Evolutionary conservation across 306 rosid genomes (phyloP), one percentile per base, ranked within the genome.

Genomic region (Ochetophila trinervis): DNA sequence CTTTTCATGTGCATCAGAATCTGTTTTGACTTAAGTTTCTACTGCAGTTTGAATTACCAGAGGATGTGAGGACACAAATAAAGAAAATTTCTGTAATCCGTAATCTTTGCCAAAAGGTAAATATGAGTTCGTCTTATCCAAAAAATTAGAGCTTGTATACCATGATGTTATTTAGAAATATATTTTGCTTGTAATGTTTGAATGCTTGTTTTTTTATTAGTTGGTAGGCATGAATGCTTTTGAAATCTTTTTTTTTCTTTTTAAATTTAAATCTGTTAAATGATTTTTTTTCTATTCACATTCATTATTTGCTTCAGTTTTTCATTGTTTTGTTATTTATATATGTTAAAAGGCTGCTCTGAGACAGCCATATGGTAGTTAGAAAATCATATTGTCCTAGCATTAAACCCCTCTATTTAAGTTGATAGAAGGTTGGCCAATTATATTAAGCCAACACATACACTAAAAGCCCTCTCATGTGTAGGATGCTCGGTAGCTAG

Each of bases 21-120:
- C n/a, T 40, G 37, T 48, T 54, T 70, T 69, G 75, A 51, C 65
- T 0, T 1, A 18, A 57, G 66, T 49, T 74, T 54, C 50, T 49
- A 40, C 63, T 62, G 53, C 84, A 94, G 99, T 94, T 90, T 72
- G 95, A 78, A 70, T 71, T 94, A 83, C 91, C 88, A 5, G 91
- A 80, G 60, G 91, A 88, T 81, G 88, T 90, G 57, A 82, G 80
- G 85, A 79, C 78, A 9, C 74, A 44, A 10, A 88, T 83, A 34
- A 89, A 83, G 85, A 89, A 86, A 76, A 77, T 85, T 79, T 87
- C 96, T 68, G 96, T 89, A 55, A 54, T 93, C 62, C 95, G 98
- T 22, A 93, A 87, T 87, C 87, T 93, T 63, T 87, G 91, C 79
- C 91, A 84, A 62, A 94, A 94, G 96, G 97, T 89, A 77, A 73